Evolutionary conservation across 1,139 yeast species (phyloP), one percentile per base, ranked within the genome.

Genomic region (Yamadazyma blattariae): DNA sequence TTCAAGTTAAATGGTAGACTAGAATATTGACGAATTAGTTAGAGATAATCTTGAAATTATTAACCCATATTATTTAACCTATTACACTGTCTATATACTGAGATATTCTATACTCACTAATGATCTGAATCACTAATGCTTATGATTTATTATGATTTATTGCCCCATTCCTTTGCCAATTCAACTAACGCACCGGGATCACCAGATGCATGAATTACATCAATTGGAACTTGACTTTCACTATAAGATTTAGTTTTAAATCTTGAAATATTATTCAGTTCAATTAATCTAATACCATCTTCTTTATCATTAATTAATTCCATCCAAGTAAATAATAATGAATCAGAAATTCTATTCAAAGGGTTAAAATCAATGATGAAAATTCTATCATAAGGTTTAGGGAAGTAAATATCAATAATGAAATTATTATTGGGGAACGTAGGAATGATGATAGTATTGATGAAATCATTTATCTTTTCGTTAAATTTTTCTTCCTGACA

Each of bases 211-310:
- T 88, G 94, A 5, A 92, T 82, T 21, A 94, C 79, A 49, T 92
- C 99, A 35, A 77, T 68, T 0, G 99, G 98, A 2, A 92, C 96
- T 51, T 85, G 90, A 53, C 83, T 88, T 51, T 90, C 96, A 3
- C 95, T 78, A 53, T 86, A 92, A 37, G 88, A 95, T 46, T 83
- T 85, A 1, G 79, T 64, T 0, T 87, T 82, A 61, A 89, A 87
- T 22, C 92, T 67, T 1, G 86, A 83, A 19, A 84, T 69, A 39
- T 83, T 79, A 28, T 79, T 77, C 46, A 77, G 74, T 2, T 79
- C 71, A 10, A 92, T 81, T 10, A 90, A 57, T 29, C 97, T 64
- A n/a, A 90, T 55, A 10, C 61, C 67, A 2, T 57, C 61, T 10
- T 56, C 57, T 1, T 50, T 54, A 10, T 56, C 56, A 5, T 37